Percentiles rank a stretch among this genome's conserved stretches.
Conservation (phyloP, 331 rosid genomes). For the Saraca asoca region DNA sequence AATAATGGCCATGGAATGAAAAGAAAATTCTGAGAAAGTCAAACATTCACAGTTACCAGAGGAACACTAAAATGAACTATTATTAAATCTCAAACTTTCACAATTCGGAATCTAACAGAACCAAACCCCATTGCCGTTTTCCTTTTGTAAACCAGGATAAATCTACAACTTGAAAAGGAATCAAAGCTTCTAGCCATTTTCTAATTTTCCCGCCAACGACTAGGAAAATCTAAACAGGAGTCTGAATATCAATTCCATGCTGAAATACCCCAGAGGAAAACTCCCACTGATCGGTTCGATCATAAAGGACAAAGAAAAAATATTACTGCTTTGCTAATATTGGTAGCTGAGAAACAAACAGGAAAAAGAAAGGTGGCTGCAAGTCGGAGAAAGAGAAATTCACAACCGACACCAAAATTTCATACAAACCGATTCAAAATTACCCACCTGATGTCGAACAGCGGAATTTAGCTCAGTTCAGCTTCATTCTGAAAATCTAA, state of each 20-base stretch:
- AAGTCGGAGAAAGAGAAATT: constrained; percentile 18
- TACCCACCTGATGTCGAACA: constrained; percentile 27
- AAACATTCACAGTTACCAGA: no score
- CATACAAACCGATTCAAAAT: background rate
- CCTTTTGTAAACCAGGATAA: background rate
- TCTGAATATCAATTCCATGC: constrained; percentile 19
- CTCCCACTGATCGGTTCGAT: background rate
- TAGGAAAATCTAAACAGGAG: constrained; percentile 17
- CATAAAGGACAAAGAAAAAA: background rate
- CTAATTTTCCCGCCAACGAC: constrained; percentile 47
- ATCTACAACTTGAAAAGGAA: constrained; percentile 16
- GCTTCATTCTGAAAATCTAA: constrained; percentile 22
- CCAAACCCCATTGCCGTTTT: background rate
- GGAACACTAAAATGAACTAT: background rate
- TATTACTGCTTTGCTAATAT: constrained; percentile 15
- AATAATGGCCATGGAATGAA: background rate
- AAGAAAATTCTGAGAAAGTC: constrained; percentile 8
- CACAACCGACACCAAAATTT: constrained; percentile 2
- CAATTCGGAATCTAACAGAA: constrained; percentile 12
- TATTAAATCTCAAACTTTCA: constrained; percentile 5
- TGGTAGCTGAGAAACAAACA: constrained; percentile 28
- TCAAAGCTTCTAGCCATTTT: constrained; percentile 1
- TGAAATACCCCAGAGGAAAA: background rate
- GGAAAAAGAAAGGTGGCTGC: constrained; percentile 22
- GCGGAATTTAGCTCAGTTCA: constrained; percentile 14